Evolutionary conservation across 192 early-diverging fungal species (phyloP).

Genomic region (Coemansia sp.): DNA sequence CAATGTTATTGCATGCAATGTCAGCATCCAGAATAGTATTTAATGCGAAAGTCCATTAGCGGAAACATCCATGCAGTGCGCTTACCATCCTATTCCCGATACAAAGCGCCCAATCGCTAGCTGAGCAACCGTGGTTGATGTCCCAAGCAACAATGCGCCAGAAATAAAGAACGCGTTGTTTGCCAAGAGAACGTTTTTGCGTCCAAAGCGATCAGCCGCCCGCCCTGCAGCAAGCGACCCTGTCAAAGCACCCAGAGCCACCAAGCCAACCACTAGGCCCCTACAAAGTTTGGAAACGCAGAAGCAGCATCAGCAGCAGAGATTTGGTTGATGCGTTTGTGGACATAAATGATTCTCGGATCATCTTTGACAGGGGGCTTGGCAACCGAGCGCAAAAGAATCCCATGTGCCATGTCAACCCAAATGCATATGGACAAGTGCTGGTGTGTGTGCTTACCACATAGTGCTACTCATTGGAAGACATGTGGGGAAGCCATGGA

Average conservation of each 20-base stretch:
- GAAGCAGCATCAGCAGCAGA: neutral
- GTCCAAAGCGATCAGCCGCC: constrained; percentile 58
- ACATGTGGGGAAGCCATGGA: constrained; percentile 36
- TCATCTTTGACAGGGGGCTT: too few species aligned
- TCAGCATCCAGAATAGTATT: too few species aligned
- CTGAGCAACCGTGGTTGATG: constrained; percentile 55
- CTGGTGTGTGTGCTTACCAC: constrained; percentile 51
- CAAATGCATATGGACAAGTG: too few species aligned
- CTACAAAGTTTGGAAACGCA: constrained; percentile 21
- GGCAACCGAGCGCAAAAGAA: too few species aligned
- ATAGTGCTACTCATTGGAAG: constrained; percentile 43
- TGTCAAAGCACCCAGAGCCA: constrained; percentile 57
- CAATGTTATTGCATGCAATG: too few species aligned
- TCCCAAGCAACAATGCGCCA: constrained; percentile 59
- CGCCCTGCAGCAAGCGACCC: constrained; percentile 60
- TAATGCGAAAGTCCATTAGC: too few species aligned
- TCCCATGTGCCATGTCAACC: too few species aligned
- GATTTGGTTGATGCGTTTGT: neutral
- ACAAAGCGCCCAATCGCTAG: constrained; percentile 68
- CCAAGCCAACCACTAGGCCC: constrained; percentile 56
- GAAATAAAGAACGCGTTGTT: constrained; percentile 66
- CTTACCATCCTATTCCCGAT: constrained; percentile 61
- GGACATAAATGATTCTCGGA: neutral
- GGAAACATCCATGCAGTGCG: too few species aligned
- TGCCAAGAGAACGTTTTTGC: constrained; percentile 58